Conservation (phyloP, 2,329 filamentous ascomycete species). For the Penicillium griseofulvum region DNA sequence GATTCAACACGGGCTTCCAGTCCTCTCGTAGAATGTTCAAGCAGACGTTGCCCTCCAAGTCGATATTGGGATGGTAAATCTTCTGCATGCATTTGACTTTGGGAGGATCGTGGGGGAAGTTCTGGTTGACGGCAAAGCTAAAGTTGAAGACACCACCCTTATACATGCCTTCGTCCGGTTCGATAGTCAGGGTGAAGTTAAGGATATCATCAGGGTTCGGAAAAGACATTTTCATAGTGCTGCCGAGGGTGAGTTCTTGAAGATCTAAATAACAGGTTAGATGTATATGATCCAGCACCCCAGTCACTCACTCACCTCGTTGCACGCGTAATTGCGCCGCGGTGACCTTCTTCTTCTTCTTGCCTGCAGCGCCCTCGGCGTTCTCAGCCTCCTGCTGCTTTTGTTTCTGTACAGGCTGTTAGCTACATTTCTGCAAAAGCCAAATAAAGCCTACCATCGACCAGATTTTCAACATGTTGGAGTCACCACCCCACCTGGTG, state of each 20-base stretch:
- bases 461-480: conserved; percentile 98
- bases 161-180: conserved; percentile 67
- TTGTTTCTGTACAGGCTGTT: conserved; percentile 50
- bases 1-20: conserved; percentile 96
- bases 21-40: conserved; percentile 96
- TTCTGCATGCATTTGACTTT: conserved; percentile 97
- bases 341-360: conserved; percentile 98
- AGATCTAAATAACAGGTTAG: conserved; percentile 37
- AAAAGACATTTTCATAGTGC: conserved; percentile 59
- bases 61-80: conserved; percentile 99
- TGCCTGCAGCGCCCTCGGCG: conserved; percentile 72
- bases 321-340: conserved; percentile 93
- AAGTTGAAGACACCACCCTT: conserved; percentile 85
- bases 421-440: background rate
- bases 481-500: conserved; percentile 23
- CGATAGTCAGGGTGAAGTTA: conserved; percentile 51
- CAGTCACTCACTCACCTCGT: conserved; percentile 71
- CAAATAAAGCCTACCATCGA: conserved; percentile 71
- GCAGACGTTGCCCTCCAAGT: conserved; percentile 95
- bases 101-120: conserved; percentile 94
- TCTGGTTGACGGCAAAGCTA: conserved; percentile 86
- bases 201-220: conserved; percentile 58
- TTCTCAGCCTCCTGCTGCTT: conserved; percentile 97
- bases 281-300: background rate
- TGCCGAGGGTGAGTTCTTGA: conserved; percentile 51